Evolutionary conservation across 345 rosid genomes (phyloP), one percentile per base, ranked within the genome.

Genomic region (Salix viminalis): DNA sequence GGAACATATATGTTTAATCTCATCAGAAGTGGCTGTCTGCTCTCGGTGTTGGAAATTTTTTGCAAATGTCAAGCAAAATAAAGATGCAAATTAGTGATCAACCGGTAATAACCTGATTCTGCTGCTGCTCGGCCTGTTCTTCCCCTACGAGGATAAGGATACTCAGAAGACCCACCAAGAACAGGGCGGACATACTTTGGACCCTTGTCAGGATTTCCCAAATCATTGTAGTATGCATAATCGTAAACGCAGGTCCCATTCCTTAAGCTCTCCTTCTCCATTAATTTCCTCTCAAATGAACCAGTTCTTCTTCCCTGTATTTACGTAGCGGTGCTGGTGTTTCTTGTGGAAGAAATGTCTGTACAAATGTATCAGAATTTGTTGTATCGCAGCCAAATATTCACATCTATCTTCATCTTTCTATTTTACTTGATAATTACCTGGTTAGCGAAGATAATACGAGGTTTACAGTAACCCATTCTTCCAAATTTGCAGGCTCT

Each of bases 91-190:
- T 10, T 30, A 6, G 30, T 14, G 26, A 14, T 36, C 65, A 32
- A 1, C 34, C 23, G 48, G 26, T 15, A 44, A 66, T 32, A 23
- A 86, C 87, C 87, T 69, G 87, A 56, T 62, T 80, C 41, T 36
- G 79, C 37, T 8, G 82, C 84, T 26, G 82, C 42, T 60, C 89
- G 77, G 71, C 89, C 81, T 6, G 89, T 86, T 73, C 89, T 86
- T 64, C 84, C 87, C 44, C 89, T 80, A 34, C 89, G 83, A 71
- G 89, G 89, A 74, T 84, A 86, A 52, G 89, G 89, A 36, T 80
- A 80, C 32, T 84, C 73, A 19, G 75, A 1, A 6, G 90, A 85
- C 14, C 88, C 90, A 13, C 88, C 90, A 44, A 87, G 88, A 75
- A 83, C 67, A 3, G 88, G 85, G 60, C 88, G 83, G 41, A 70